Conservation (phyloP, 441 rosid genomes). For the Populus hybrid region DNA sequence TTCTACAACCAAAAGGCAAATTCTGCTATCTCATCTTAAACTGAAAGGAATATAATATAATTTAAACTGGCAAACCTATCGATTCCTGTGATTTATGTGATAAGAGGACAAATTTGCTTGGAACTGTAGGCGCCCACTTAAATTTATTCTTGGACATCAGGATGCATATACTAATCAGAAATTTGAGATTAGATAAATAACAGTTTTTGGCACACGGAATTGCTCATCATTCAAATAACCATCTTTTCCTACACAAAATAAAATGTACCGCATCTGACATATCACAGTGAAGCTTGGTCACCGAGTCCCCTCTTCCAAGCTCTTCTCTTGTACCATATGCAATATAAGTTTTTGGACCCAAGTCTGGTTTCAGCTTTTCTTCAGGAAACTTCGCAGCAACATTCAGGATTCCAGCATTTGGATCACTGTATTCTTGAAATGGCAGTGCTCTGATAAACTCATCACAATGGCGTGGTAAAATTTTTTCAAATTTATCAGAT, state of each 20-base stretch:
- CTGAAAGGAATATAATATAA: background rate
- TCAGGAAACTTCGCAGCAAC: slow-evolving; percentile 73
- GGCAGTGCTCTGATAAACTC: slow-evolving; percentile 86
- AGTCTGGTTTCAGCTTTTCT: slow-evolving; percentile 65
- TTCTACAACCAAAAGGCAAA: background rate
- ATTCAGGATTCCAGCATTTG: slow-evolving; percentile 78
- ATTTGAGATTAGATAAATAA: background rate
- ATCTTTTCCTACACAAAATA: background rate
- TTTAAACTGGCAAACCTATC: background rate
- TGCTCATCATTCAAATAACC: background rate
- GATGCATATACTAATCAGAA: background rate
- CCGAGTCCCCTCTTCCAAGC: slow-evolving; percentile 96
- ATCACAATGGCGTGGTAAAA: slow-evolving; percentile 88
- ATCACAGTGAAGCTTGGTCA: slow-evolving; percentile 90
- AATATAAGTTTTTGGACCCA: slow-evolving; percentile 95
- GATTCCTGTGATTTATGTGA: background rate
- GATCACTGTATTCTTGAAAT: slow-evolving; percentile 78
- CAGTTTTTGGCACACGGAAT: background rate
- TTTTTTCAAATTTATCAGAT: slow-evolving; percentile 76
- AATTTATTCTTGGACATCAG: background rate
- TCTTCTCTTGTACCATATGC: slow-evolving; percentile 73
- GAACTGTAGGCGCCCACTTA: background rate
- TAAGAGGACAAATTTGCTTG: background rate
- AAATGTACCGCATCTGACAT: slow-evolving; percentile 83
- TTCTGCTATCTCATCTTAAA: background rate